Evolutionary conservation across 2,329 filamentous ascomycete genomes (phyloP).

Genomic region (Calonectria leucothoes): DNA sequence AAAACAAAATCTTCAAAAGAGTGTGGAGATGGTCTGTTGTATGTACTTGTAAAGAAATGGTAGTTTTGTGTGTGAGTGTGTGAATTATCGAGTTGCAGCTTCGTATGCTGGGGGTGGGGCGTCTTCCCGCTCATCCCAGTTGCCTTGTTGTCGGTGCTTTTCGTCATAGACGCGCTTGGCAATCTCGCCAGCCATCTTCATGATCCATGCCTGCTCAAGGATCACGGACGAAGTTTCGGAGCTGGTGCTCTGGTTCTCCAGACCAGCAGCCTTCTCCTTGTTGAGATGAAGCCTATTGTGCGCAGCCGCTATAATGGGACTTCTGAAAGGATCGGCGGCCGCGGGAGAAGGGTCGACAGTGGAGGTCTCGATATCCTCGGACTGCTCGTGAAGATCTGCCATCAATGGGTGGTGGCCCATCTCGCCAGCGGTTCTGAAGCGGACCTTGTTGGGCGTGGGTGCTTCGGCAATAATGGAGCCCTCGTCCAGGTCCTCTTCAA

Average conservation of each 20-base stretch:
- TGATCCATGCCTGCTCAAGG: conserved; percentile 85
- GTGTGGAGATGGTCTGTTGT: conserved; percentile 27
- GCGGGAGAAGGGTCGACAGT: conserved; percentile 34
- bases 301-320: conserved; percentile 31
- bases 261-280: conserved; percentile 44
- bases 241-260: conserved; percentile 45
- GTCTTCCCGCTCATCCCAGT: conserved; percentile 65
- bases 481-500: conserved; percentile 70
- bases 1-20: conserved; percentile 30
- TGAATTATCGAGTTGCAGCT: conserved; percentile 55
- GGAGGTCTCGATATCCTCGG: conserved; percentile 36
- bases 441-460: conserved; percentile 52
- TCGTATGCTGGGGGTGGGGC: conserved; percentile 73
- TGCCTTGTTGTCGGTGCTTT: conserved; percentile 64
- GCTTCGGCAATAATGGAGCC: conserved; percentile 49
- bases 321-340: conserved; percentile 26
- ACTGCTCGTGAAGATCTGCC: conserved; percentile 36
- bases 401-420: conserved; percentile 37
- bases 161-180: conserved; percentile 89
- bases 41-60: conserved; percentile 24
- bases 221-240: conserved; percentile 70
- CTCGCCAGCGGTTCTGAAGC: conserved; percentile 49
- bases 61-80: conserved; percentile 28
- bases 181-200: conserved; percentile 95
- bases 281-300: conserved; percentile 32